Evolutionary conservation across 495 filamentous ascomycete species (phyloP).

Genomic region (Lepidopterella palustris): DNA sequence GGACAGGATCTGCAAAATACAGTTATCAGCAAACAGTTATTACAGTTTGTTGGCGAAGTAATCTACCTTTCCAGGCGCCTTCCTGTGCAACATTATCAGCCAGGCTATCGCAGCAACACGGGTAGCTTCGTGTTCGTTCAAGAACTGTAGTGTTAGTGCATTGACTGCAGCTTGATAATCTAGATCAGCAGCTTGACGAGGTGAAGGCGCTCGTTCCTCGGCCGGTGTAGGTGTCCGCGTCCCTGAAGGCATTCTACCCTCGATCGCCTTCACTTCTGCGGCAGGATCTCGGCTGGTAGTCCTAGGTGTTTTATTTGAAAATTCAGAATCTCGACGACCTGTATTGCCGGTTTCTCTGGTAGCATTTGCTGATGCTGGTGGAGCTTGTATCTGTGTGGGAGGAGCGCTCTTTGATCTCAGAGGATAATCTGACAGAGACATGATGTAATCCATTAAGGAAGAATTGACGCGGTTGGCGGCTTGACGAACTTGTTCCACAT

Average conservation of each 20-base stretch:
- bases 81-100: conserved; percentile 95
- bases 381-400: conserved; percentile 26
- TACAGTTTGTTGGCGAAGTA: too few relatives aligned
- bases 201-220: conserved; percentile 27
- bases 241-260: conserved; percentile 36
- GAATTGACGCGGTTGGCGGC: conserved; percentile 84
- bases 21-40: conserved; percentile 1
- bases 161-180: conserved; percentile 97
- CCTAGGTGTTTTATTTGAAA: conserved; percentile 25
- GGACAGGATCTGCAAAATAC: conserved; percentile 48
- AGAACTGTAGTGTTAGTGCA: conserved; percentile 86
- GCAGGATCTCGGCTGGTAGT: conserved; percentile 19
- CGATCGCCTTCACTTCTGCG: conserved; percentile 31
- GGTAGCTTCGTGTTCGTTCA: conserved; percentile 95
- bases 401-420: conserved; percentile 40
- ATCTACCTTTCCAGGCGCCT: conserved; percentile 79
- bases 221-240: conserved; percentile 28
- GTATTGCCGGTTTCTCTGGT: conserved; percentile 45
- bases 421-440: conserved; percentile 76
- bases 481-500: conserved; percentile 77
- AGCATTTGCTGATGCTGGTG: conserved; percentile 38
- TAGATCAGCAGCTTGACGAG: conserved; percentile 58
- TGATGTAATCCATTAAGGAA: conserved; percentile 84
- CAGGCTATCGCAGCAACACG: conserved; percentile 88
- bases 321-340: conserved; percentile 38